Evolutionary conservation across 1,284 basidiomycete genomes (phyloP), one percentile per base, ranked within the genome.

Genomic region (Trichosporon faecale): DNA sequence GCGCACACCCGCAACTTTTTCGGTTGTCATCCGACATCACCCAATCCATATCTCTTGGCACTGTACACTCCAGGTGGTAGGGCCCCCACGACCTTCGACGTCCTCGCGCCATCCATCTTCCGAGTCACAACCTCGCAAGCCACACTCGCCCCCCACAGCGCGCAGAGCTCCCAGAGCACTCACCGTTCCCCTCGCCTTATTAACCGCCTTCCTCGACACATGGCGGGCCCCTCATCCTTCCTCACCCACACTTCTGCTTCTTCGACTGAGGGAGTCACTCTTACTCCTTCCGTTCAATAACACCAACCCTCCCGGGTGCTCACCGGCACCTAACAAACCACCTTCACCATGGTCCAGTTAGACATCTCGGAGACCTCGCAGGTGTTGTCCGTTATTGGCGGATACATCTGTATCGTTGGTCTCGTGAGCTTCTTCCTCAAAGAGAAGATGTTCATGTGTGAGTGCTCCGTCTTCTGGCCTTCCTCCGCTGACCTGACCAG

Each of bases 401-500:
- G 80, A 0, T 84, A 84, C 72, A 76, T 84, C 66, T 74, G 76
- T 21, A 57, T 81, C 16, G 71, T 83, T 65, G 83, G 82, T 0
- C 79, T 85, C 5, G 69, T 83, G 46, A 80, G 77, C 33, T 85
- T 83, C 69, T 77, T 83, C 16, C 40, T 85, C 66, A 85, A 85
- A 68, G 83, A 85, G 72, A 75, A 76, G 40, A 76, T 85, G 3
- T 84, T 84, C 72, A 76, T 85, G 68, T 84, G 82, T 83, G 65
- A 71, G 82, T 73, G 11, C 5, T 37, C 29, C 14, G 11, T n/a
- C 25, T 7, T 12, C 40, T 31, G 40, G 2, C 18, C 9, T 27
- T 8, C n/a, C 18, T 14, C 40, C 9, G 31, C 72, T 71, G 27
- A 71, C 68, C 9, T 94, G 93, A 78, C 88, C 94, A 77, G 96